Evolutionary conservation across 2,329 filamentous ascomycete species (phyloP).

Genomic region (Cordyceps javanica): DNA sequence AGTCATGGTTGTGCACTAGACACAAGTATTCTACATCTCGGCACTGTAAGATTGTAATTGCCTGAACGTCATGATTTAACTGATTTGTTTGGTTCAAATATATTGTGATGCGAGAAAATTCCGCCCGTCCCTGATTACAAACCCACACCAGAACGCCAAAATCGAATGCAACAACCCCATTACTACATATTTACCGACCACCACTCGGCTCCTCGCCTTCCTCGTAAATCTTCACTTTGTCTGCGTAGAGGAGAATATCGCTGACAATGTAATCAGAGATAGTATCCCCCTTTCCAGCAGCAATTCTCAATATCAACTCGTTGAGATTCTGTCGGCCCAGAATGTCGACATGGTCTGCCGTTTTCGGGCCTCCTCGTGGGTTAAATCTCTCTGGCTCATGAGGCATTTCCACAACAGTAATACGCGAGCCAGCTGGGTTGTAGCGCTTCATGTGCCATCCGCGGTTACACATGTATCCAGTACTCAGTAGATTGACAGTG

Average conservation of each 20-base stretch:
- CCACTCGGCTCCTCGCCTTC: slow-evolving; percentile 32
- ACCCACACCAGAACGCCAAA: slow-evolving; percentile 4
- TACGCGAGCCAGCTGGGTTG: slow-evolving; percentile 75
- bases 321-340: slow-evolving; percentile 83
- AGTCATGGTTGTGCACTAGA: too few species aligned
- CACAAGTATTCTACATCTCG: too few species aligned
- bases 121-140: neutral
- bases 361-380: slow-evolving; percentile 64
- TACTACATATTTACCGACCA: neutral
- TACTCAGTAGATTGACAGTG: slow-evolving; percentile 86
- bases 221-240: slow-evolving; percentile 76
- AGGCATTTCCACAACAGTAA: slow-evolving; percentile 91
- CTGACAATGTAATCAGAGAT: slow-evolving; percentile 75
- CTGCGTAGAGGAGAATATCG: slow-evolving; percentile 75
- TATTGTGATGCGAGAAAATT: neutral
- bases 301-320: slow-evolving; percentile 80
- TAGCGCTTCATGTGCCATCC: slow-evolving; percentile 93
- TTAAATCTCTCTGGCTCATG: slow-evolving; percentile 93
- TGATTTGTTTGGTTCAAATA: neutral
- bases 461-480: slow-evolving; percentile 93
- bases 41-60: too few species aligned
- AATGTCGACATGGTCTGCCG: slow-evolving; percentile 94
- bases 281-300: slow-evolving; percentile 73
- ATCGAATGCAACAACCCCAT: neutral
- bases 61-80: neutral